These are phyloP conservation scores for Aurantiochytrium sp. DNA, from an alignment of 108 stramenopile genomes.

Conservation along the genomic window DNA sequence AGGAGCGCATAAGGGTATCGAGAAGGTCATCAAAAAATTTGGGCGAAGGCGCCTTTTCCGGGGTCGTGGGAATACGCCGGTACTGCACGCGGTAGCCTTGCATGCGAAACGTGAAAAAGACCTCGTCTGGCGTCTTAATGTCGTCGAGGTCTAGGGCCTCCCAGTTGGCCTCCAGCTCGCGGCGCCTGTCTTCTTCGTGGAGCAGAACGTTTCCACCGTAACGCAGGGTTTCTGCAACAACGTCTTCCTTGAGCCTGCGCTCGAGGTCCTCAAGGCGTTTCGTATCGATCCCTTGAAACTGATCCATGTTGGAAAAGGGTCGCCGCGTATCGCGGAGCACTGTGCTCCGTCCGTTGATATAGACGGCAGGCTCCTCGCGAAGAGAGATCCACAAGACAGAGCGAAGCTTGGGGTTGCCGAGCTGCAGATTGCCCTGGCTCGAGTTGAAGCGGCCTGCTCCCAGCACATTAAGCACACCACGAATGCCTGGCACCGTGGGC, in stretches of 20 bases:
- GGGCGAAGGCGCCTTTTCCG: not conserved
- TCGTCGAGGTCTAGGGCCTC: not conserved
- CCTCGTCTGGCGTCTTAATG: not conserved
- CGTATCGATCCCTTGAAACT: not conserved
- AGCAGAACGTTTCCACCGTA: not conserved
- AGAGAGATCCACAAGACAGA: not conserved
- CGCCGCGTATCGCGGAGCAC: not conserved
- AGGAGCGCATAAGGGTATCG: not conserved
- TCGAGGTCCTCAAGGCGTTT: not conserved
- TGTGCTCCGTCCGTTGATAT: not conserved
- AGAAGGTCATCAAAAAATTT: not conserved
- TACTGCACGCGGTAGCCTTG: constrained; percentile 7
- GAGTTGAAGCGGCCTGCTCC: not conserved
- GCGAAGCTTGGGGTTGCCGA: not conserved
- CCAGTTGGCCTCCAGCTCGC: constrained; percentile 8
- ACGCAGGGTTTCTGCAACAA: not conserved
- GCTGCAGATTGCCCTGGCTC: not conserved
- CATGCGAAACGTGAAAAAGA: not conserved
- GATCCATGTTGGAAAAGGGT: not conserved
- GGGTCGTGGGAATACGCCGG: not conserved
- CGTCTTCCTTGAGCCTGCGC: constrained; percentile 5
- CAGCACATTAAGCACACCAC: not conserved
- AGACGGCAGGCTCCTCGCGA: constrained; percentile 2
- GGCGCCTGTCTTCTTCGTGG: not conserved
- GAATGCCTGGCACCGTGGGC: not conserved